phyloP scores from a whole-genome alignment of 192 early-diverging fungal genomes.

The Mortierella hygrophila region DNA sequence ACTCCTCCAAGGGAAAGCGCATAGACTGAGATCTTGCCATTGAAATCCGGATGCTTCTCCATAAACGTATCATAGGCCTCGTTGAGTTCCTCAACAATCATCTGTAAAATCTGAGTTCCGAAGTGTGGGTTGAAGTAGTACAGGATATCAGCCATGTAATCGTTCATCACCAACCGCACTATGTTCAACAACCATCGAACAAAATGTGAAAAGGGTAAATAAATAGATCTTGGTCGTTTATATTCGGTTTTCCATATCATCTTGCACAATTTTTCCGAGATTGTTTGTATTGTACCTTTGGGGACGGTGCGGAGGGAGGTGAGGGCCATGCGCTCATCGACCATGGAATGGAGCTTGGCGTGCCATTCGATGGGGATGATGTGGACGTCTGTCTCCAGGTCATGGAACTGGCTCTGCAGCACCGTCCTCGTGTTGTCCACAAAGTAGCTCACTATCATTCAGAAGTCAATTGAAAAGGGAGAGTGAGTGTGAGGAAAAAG shows the following conservation, averaged over 20 bases:
- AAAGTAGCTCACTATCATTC: slow-evolving; percentile 24
- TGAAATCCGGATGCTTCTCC: slow-evolving; percentile 69
- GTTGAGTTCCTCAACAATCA: slow-evolving; percentile 69
- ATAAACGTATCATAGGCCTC: slow-evolving; percentile 67
- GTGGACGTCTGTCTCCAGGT: slow-evolving; percentile 46
- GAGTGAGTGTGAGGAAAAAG: background rate
- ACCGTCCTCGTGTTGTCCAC: slow-evolving; percentile 51
- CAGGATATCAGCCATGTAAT: slow-evolving; percentile 58
- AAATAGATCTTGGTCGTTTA: too few relatives aligned
- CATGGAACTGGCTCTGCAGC: slow-evolving; percentile 40
- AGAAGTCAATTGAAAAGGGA: background rate
- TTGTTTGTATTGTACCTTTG: slow-evolving; percentile 43
- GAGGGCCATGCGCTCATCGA: slow-evolving; percentile 58
- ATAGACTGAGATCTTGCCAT: slow-evolving; percentile 70
- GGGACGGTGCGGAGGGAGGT: slow-evolving; percentile 59
- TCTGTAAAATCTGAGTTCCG: slow-evolving; percentile 63
- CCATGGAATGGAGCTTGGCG: slow-evolving; percentile 52
- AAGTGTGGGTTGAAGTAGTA: slow-evolving; percentile 65
- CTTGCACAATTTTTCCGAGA: too few relatives aligned
- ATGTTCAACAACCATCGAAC: background rate
- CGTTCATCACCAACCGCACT: slow-evolving; percentile 62
- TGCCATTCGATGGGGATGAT: slow-evolving; percentile 62
- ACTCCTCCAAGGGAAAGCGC: slow-evolving; percentile 80
- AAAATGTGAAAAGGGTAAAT: too few relatives aligned
- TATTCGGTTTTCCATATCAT: too few relatives aligned